Base-by-base conservation (phyloP, 352 stramenopile species). In the Globisporangium recalcitrans region DNA sequence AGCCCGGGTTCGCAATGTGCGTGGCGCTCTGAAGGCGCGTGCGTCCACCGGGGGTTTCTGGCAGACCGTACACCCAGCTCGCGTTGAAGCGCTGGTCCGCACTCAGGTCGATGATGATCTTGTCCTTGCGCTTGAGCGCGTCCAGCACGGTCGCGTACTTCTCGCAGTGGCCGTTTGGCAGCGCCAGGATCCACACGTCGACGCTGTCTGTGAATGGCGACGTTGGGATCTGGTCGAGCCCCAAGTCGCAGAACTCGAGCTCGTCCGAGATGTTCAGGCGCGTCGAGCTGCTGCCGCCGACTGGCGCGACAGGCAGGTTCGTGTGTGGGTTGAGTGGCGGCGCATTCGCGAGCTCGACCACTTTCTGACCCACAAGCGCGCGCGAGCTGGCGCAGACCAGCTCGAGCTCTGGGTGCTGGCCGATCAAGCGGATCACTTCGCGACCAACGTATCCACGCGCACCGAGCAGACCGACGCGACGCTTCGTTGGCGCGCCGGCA, bases 41-140 rank as follows among this genome's bases (percentile, higher is more conserved):
- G 36, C 88, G 85, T n/a, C 78, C 74, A 44, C 73, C 72, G 0
- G 84, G 85, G n/a, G 80, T 70, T 63, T 97, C 88, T 3, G 87
- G 84, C 19, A 97, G 61, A 48, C 88, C 88, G 65, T 97, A 97
- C 8, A 82, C 80, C 88, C 88, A 96, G 29, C 75, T 54, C 9
- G 81, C 71, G 62, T 96, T 93, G 63, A 96, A 96, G 13, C 88
- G 87, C 71, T 96, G 86, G 64, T 96, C 88, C 48, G 88, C 87
- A 51, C 87, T 94, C 58, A 96, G 52, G 57, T 96, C 88, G 58
- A 96, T 91, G 38, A 96, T 75, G 53, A 94, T 52, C 68, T 91
- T 92, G 68, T 90, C 68, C 63, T 87, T 75, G 34, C 74, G 69
- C 58, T 72, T 75, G 52, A 93, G 80, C n/a, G 63, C 73, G 52